These are phyloP conservation scores for Brachypodium distachyon DNA, from an alignment of 202 grass and related monocot species.

Conservation along the genomic window DNA sequence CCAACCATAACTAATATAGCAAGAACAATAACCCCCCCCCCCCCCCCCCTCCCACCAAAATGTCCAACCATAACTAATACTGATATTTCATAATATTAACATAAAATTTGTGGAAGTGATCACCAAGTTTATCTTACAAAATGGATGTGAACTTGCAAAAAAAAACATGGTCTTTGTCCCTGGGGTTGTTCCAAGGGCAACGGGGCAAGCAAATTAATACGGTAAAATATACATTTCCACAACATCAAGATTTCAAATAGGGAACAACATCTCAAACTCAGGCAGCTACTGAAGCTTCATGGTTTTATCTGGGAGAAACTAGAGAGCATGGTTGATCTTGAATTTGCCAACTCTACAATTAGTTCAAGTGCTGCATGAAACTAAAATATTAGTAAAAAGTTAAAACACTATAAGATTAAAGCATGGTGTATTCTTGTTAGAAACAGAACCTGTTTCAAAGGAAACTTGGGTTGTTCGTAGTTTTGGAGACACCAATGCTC, in stretches of 20 bases:
- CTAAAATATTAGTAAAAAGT: constrained; percentile 12
- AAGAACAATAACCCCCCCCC: too few relatives aligned
- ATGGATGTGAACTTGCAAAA: background rate
- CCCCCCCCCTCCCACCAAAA: too few relatives aligned
- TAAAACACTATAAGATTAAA: constrained; percentile 6
- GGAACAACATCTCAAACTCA: constrained; percentile 9
- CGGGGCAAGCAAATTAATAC: background rate
- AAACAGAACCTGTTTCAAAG: constrained; percentile 74
- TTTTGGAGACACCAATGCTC: constrained; percentile 74
- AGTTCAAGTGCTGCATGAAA: constrained; percentile 74
- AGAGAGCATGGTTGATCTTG: constrained; percentile 53
- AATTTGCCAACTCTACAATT: constrained; percentile 77
- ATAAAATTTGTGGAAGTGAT: background rate
- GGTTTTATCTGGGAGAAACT: constrained; percentile 50
- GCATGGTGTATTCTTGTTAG: background rate
- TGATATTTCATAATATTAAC: background rate
- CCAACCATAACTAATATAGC: too few relatives aligned
- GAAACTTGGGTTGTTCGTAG: constrained; percentile 76
- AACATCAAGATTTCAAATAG: background rate
- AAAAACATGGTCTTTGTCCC: background rate
- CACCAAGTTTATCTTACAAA: background rate
- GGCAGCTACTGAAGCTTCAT: constrained; percentile 1
- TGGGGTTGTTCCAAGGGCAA: background rate
- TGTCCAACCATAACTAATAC: background rate
- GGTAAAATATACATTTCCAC: background rate